A percentile compares a stretch with the other conserved stretches of the same genome.
phyloP scores from a whole-genome alignment of 805 yeast species.

The Millerago galiae region DNA sequence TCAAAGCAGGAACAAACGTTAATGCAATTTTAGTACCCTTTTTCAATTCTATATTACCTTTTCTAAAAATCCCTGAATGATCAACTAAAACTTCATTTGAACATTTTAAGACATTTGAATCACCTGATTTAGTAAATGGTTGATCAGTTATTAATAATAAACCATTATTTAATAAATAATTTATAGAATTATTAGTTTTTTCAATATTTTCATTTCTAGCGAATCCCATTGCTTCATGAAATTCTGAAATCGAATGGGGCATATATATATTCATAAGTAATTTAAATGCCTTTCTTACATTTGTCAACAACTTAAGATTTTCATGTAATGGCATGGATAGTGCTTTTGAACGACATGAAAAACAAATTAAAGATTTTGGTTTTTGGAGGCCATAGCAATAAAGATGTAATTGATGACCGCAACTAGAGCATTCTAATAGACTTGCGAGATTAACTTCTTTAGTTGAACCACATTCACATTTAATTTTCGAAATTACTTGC shows the following conservation, averaged over 20 bases:
- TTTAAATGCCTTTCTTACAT: conserved; percentile 30
- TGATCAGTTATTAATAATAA: conserved; percentile 7
- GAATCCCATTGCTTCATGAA: conserved; percentile 16
- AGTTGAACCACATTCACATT: conserved; percentile 27
- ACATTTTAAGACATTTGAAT: conserved; percentile 7
- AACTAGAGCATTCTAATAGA: conserved; percentile 23
- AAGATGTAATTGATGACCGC: conserved; percentile 28
- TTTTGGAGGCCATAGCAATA: conserved; percentile 28
- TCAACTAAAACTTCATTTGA: conserved; percentile 21
- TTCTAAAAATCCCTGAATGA: conserved; percentile 14
- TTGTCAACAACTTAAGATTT: conserved; percentile 26
- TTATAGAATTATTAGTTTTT: conserved; percentile 8
- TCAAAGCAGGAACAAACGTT: conserved; percentile 13
- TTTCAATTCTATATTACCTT: neutral
- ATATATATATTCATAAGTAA: conserved; percentile 16
- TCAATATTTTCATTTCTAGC: conserved; percentile 3
- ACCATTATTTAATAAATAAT: conserved; percentile 8
- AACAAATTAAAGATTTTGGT: conserved; percentile 17
- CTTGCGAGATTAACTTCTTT: conserved; percentile 11
- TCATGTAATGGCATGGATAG: conserved; percentile 12
- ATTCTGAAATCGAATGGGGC: conserved; percentile 17
- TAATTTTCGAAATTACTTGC: conserved; percentile 17
- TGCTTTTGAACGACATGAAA: conserved; percentile 22
- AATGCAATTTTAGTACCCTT: conserved; percentile 6
- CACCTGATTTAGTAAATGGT: conserved; percentile 4